These are phyloP conservation scores for Metschnikowia borealis DNA, from an alignment of 805 yeast species.

Conservation along the genomic window DNA sequence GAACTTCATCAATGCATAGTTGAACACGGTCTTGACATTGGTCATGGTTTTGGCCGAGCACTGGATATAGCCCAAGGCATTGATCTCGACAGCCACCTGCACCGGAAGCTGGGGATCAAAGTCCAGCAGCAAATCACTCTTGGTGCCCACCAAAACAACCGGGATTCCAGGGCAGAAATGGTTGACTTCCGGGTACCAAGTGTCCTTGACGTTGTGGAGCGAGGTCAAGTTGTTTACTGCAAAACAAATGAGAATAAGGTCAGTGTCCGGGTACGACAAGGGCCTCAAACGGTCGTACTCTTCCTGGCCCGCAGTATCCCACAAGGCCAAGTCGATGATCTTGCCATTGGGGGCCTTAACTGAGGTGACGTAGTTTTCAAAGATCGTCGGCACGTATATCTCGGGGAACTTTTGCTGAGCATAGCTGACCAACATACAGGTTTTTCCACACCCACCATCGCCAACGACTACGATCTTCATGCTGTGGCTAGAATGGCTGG, in stretches of 20 bases:
- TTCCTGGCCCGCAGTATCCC: constrained; percentile 93
- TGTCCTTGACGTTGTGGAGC: constrained; percentile 68
- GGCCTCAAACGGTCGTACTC: constrained; percentile 81
- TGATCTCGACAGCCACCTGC: constrained; percentile 53
- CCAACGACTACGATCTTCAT: constrained; percentile 78
- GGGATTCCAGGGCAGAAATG: constrained; percentile 83
- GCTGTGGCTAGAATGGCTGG: constrained; percentile 19
- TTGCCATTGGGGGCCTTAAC: constrained; percentile 74
- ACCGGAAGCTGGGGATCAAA: constrained; percentile 48
- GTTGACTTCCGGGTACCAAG: constrained; percentile 83
- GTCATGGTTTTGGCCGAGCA: constrained; percentile 73
- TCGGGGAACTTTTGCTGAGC: constrained; percentile 68
- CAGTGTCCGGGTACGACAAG: constrained; percentile 73
- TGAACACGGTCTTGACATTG: constrained; percentile 66
- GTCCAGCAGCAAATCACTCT: constrained; percentile 51
- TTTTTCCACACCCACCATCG: constrained; percentile 90
- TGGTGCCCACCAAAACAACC: constrained; percentile 75
- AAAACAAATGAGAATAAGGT: constrained; percentile 72
- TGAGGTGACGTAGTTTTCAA: constrained; percentile 69
- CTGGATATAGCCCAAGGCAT: constrained; percentile 69
- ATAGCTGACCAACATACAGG: constrained; percentile 66
- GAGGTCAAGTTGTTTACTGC: constrained; percentile 60
- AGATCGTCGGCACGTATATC: constrained; percentile 75
- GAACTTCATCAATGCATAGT: constrained; percentile 49
- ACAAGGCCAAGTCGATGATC: constrained; percentile 68